Percentiles rank a stretch among this genome's conserved stretches.
Evolutionary conservation across 1,139 yeast species (phyloP).

Genomic region (Suhomyces wounanorum): DNA sequence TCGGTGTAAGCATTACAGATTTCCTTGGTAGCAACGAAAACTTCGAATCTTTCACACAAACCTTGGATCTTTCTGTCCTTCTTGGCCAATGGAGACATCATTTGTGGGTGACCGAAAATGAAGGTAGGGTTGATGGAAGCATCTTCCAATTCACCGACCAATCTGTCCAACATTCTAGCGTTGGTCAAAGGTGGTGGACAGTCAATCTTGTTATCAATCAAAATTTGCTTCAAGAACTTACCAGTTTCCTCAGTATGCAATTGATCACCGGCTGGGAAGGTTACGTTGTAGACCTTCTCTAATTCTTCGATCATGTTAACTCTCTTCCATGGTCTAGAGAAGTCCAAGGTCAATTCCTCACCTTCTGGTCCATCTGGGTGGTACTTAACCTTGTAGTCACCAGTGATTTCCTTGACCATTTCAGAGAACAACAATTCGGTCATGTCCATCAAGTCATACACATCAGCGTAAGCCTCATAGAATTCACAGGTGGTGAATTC

Average conservation of each 20-base stretch:
- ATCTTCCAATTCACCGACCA: conserved; percentile 94
- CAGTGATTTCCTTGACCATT: conserved; percentile 95
- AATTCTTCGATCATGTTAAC: conserved; percentile 95
- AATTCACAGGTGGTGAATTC: conserved; percentile 98
- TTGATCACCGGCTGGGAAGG: conserved; percentile 94
- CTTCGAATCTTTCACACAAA: conserved; percentile 97
- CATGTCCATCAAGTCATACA: conserved; percentile 93
- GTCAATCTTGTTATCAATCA: conserved; percentile 79
- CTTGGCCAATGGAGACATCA: conserved; percentile 99
- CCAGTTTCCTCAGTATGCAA: conserved; percentile 94
- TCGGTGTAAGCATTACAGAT: conserved; percentile 98
- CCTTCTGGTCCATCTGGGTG: conserved; percentile 92
- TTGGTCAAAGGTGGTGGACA: conserved; percentile 97
- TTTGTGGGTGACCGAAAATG: conserved; percentile 98
- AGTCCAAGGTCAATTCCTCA: conserved; percentile 77
- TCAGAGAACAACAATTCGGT: conserved; percentile 93
- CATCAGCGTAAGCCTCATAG: conserved; percentile 93
- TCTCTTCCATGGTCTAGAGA: conserved; percentile 98
- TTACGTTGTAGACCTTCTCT: conserved; percentile 82
- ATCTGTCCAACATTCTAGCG: conserved; percentile 97
- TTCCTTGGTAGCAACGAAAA: conserved; percentile 97
- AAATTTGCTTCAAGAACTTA: conserved; percentile 78
- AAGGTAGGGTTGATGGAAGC: conserved; percentile 95
- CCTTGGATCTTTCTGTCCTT: conserved; percentile 91
- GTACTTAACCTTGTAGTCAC: conserved; percentile 79